These are phyloP conservation scores for Cryphonectria carpinicola DNA, from an alignment of 2,329 filamentous ascomycete species.

Conservation along the genomic window DNA sequence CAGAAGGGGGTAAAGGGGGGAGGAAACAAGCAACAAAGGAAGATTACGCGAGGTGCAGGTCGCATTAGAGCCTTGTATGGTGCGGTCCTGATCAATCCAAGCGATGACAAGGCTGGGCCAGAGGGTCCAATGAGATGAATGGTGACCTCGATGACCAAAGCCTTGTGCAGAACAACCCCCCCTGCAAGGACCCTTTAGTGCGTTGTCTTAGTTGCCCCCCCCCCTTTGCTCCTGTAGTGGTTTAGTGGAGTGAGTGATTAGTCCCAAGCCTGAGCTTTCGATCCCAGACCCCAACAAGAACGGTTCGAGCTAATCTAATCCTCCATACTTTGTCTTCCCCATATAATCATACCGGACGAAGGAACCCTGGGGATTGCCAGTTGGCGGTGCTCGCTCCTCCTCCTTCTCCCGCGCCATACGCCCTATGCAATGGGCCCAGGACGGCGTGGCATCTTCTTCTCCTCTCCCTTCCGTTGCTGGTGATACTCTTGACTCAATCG, in stretches of 20 bases:
- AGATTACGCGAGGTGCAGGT: background rate
- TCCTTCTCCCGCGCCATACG: background rate
- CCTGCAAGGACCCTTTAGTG: background rate
- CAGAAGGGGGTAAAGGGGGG: background rate
- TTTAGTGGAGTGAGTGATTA: background rate
- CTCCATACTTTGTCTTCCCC: background rate
- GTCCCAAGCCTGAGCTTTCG: background rate
- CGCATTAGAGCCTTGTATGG: background rate
- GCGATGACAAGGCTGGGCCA: background rate
- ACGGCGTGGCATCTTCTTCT: background rate
- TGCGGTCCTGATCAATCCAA: background rate
- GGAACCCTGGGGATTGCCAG: background rate
- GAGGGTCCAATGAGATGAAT: background rate
- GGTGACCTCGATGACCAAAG: slow-evolving; percentile 9
- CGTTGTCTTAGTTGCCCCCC: background rate
- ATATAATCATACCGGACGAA: background rate
- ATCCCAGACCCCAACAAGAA: slow-evolving; percentile 2
- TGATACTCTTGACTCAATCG: background rate
- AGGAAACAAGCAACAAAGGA: background rate
- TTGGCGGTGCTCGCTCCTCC: background rate
- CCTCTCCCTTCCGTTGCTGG: background rate
- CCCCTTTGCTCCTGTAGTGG: background rate
- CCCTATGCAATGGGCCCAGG: background rate
- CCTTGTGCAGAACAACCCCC: background rate
- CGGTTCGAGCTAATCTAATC: background rate